phyloP scores from a whole-genome alignment of 2,329 filamentous ascomycete genomes.

The Trichocomaceae sp. region DNA sequence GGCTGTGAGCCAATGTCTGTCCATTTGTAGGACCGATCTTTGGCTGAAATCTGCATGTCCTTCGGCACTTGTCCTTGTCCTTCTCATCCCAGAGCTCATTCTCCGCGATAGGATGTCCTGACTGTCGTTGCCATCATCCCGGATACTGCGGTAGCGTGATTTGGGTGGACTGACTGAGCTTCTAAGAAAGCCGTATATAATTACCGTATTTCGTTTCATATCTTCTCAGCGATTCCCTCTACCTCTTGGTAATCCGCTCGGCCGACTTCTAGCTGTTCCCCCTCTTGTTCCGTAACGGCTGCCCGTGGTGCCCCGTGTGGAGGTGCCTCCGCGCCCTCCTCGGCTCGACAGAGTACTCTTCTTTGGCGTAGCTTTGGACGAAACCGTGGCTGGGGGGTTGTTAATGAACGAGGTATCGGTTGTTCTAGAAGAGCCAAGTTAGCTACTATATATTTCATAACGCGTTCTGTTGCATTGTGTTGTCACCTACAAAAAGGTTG shows the following conservation, averaged over 20 bases:
- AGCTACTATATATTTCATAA: background rate
- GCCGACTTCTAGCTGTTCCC: slow-evolving; percentile 24
- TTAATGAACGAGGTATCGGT: slow-evolving; percentile 89
- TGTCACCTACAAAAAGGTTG: slow-evolving; percentile 71
- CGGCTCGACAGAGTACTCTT: slow-evolving; percentile 21
- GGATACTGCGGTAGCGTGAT: background rate
- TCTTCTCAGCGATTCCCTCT: slow-evolving; percentile 31
- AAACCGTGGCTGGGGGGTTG: slow-evolving; percentile 56
- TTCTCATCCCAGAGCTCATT: background rate
- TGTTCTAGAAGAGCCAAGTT: slow-evolving; percentile 51
- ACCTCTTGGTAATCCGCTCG: slow-evolving; percentile 35
- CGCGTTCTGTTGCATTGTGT: background rate
- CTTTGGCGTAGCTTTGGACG: slow-evolving; percentile 41
- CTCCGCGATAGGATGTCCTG: background rate
- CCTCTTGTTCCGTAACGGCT: slow-evolving; percentile 35
- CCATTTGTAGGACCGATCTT: too few species aligned
- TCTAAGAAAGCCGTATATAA: background rate
- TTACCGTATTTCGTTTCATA: background rate
- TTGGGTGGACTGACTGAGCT: background rate
- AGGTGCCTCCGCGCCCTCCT: slow-evolving; percentile 18
- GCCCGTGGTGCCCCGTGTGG: slow-evolving; percentile 23
- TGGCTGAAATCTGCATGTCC: background rate
- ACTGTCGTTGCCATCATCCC: background rate
- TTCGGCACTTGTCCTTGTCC: background rate
- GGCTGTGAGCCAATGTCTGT: too few species aligned